Percentiles rank a stretch among this genome's conserved stretches.
Evolutionary conservation across 306 rosid species (phyloP).

Genomic region (Trichosanthes cucumerina): DNA sequence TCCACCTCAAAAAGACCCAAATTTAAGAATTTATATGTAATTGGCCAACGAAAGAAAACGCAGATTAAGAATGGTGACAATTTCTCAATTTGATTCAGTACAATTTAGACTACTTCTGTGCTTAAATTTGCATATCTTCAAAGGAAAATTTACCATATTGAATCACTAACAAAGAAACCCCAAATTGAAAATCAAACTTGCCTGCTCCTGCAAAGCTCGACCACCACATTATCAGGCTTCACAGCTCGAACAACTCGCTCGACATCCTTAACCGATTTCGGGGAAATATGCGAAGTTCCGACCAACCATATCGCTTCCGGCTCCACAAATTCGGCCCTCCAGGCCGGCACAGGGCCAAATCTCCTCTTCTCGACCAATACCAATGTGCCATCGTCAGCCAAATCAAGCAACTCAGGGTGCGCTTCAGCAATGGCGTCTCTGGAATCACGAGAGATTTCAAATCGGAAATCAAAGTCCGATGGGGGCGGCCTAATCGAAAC

Average conservation of each 20-base stretch:
- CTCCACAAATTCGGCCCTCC: slow-evolving; percentile 70
- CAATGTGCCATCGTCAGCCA: slow-evolving; percentile 62
- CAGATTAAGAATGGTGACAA: neutral
- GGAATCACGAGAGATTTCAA: slow-evolving; percentile 39
- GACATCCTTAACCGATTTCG: slow-evolving; percentile 50
- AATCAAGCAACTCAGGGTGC: slow-evolving; percentile 70
- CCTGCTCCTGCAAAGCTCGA: slow-evolving; percentile 95
- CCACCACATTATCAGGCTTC: slow-evolving; percentile 71
- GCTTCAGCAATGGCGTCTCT: slow-evolving; percentile 42
- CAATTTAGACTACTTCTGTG: neutral
- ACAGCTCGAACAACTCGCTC: slow-evolving; percentile 57
- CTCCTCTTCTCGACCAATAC: slow-evolving; percentile 58
- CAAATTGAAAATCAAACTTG: slow-evolving; percentile 19
- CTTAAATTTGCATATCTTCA: neutral
- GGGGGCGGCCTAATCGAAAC: slow-evolving; percentile 65
- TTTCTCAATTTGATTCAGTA: neutral
- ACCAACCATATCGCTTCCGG: slow-evolving; percentile 64
- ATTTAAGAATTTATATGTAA: neutral
- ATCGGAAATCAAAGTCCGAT: slow-evolving; percentile 56
- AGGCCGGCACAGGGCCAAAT: slow-evolving; percentile 66
- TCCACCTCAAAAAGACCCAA: neutral
- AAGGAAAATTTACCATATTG: neutral
- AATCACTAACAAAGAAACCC: neutral
- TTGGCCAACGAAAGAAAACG: neutral
- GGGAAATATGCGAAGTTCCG: slow-evolving; percentile 57